These are phyloP conservation scores for Aspergillus novofumigatus DNA, from an alignment of 2,329 filamentous ascomycete genomes.

Conservation along the genomic window DNA sequence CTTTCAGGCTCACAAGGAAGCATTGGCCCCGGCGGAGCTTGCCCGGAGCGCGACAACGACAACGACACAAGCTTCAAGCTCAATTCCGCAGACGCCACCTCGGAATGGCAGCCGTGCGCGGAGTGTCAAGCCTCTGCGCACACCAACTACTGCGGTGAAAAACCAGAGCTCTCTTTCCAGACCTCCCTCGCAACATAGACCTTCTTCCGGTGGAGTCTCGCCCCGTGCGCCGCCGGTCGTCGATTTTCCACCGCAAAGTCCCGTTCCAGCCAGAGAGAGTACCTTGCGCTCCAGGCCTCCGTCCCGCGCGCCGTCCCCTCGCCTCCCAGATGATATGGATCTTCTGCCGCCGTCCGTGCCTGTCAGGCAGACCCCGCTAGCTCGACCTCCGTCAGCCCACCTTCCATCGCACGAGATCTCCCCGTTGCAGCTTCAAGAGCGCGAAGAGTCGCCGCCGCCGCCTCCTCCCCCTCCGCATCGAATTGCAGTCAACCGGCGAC, in stretches of 20 bases:
- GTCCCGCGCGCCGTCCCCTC: conserved; percentile 13
- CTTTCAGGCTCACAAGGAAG: conserved; percentile 59
- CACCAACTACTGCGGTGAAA: conserved; percentile 36
- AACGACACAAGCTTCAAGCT: conserved; percentile 34
- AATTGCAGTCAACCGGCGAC: conserved; percentile 46
- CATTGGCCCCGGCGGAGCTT: conserved; percentile 37
- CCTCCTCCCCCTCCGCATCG: conserved; percentile 79
- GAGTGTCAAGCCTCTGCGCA: conserved; percentile 31
- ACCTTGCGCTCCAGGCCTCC: conserved; percentile 21
- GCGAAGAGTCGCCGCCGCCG: conserved; percentile 72
- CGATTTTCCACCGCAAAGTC: conserved; percentile 9
- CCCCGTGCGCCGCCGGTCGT: conserved; percentile 18
- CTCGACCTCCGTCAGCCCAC: neutral
- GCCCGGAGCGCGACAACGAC: conserved; percentile 24
- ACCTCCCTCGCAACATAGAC: conserved; percentile 30
- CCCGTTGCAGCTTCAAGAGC: conserved; percentile 39
- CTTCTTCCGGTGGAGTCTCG: conserved; percentile 25
- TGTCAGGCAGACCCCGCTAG: conserved; percentile 3
- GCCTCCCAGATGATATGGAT: conserved; percentile 6
- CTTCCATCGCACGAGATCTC: conserved; percentile 21
- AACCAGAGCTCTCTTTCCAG: conserved; percentile 34
- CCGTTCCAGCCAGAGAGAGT: neutral
- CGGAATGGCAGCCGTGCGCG: conserved; percentile 31
- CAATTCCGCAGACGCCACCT: conserved; percentile 34
- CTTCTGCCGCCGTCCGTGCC: conserved; percentile 9